phyloP scores from a whole-genome alignment of 495 filamentous ascomycete species.

The Hypoxylon lienhwacheense region DNA sequence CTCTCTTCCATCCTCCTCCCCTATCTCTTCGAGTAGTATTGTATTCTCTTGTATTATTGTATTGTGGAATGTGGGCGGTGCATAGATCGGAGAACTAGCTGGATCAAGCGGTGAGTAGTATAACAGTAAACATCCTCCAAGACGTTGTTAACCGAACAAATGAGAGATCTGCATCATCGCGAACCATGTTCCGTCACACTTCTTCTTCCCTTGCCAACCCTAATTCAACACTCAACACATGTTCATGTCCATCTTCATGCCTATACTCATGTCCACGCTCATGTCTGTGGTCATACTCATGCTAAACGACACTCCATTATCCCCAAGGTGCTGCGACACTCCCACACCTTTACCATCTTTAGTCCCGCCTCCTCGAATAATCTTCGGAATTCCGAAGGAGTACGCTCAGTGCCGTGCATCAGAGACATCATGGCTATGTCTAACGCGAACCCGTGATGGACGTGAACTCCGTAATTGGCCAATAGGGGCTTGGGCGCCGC shows the following conservation, averaged over 20 bases:
- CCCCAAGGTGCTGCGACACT: conserved; percentile 27
- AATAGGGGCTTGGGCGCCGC: conserved; percentile 42
- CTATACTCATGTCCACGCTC: too few species aligned
- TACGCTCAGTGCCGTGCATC: conserved; percentile 47
- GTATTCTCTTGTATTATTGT: conserved; percentile 12
- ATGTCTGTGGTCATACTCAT: conserved; percentile 3
- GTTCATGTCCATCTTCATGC: too few species aligned
- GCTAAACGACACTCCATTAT: conserved; percentile 30
- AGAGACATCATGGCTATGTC: conserved; percentile 45
- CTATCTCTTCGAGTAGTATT: conserved; percentile 14
- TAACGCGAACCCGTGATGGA: conserved; percentile 40
- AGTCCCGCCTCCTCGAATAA: conserved; percentile 27
- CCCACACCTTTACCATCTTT: conserved; percentile 32
- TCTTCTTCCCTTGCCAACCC: neutral
- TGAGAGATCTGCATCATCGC: neutral
- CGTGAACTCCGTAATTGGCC: conserved; percentile 42
- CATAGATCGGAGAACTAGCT: conserved; percentile 14
- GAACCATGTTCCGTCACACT: conserved; percentile 1
- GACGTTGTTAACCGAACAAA: conserved; percentile 3
- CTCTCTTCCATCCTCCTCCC: neutral
- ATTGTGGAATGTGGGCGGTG: conserved; percentile 22
- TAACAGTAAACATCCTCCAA: conserved; percentile 13
- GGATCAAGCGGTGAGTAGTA: conserved; percentile 26
- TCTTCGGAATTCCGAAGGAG: conserved; percentile 40
- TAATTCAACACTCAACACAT: too few species aligned